Percentiles rank a stretch among this genome's conserved stretches.
These are phyloP conservation scores for Neonectria neomacrospora DNA, from an alignment of 2,329 filamentous ascomycete genomes.

Conservation along the genomic window DNA sequence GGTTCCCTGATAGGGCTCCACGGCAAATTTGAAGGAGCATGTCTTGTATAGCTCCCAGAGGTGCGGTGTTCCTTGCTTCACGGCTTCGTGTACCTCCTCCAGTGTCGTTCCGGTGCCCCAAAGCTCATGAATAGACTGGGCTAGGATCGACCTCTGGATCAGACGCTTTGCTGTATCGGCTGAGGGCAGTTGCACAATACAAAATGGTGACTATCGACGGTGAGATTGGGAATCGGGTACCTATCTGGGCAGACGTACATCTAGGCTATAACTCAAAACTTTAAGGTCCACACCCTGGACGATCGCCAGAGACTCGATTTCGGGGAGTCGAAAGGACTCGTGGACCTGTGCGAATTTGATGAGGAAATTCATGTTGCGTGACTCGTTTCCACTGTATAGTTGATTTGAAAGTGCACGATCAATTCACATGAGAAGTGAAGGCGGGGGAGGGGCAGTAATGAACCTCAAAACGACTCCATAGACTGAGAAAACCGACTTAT, in stretches of 20 bases:
- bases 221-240: constrained; percentile 35
- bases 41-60: constrained; percentile 74
- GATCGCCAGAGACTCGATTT: constrained; percentile 82
- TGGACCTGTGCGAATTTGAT: constrained; percentile 91
- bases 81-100: constrained; percentile 72
- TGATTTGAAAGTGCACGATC: constrained; percentile 9
- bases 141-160: constrained; percentile 81
- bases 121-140: constrained; percentile 86
- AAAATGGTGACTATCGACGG: constrained; percentile 80
- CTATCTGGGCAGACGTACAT: constrained; percentile 64
- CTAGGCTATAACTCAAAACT: constrained; percentile 77
- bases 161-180: constrained; percentile 72
- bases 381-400: not conserved
- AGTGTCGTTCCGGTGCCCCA: constrained; percentile 82
- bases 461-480: constrained; percentile 10
- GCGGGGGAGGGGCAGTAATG: constrained; percentile 26
- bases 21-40: constrained; percentile 81
- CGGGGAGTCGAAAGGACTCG: constrained; percentile 88
- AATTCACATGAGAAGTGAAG: constrained; percentile 16
- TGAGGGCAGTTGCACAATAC: constrained; percentile 76
- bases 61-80: constrained; percentile 67
- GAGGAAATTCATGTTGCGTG: constrained; percentile 74
- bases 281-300: constrained; percentile 74
- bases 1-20: constrained; percentile 85
- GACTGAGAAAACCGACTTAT: not conserved